Evolutionary conservation across 225 moss, liverwort and hornwort genomes (phyloP), one percentile per base, ranked within the genome.

Genomic region (Anthoceros angustus): DNA sequence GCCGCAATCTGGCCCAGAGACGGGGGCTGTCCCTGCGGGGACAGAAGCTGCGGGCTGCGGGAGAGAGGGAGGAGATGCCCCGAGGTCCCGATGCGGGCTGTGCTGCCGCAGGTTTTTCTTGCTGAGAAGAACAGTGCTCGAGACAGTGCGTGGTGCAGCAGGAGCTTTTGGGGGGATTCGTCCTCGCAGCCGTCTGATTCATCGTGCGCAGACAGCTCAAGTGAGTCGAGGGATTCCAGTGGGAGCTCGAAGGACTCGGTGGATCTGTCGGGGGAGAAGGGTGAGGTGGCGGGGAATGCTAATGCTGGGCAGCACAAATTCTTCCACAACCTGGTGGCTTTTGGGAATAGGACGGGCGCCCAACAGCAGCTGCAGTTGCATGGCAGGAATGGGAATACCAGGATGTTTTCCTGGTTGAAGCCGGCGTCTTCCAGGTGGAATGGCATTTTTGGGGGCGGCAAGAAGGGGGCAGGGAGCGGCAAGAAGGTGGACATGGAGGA

Each of bases 191-290:
- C 55, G 16, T 55, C 55, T 7, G 55, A 55, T 20, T 55, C 55
- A 55, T 55, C 55, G 32, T 32, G 32, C 55, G 55, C 55, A 8
- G 55, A 55, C 55, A 55, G 55, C 18, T 55, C 55, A 2, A 55
- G 55, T 20, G 55, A 55, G n/a, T 18, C 55, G 10, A 18, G 55
- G 55, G 55, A 55, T 20, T 55, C 55, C 16, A 55, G 55, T 20
- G 55, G 55, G n/a, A 55, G 55, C 55, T 55, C 55, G 5, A 55
- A 55, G 55, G 55, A 55, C 55, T 55, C 55, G 0, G 55, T 55
- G 16, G 55, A 55, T 20, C 23, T 55, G 55, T 55, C 55, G 12
- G 55, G 7, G 32, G 32, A 32, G 32, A 32, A 32, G 32, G 4
- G 32, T 32, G 32, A 32, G 32, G 1, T 4, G 32, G 32, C 32